Evolutionary conservation across 352 stramenopile genomes (phyloP).

Genomic region (Phytophthora europaea): DNA sequence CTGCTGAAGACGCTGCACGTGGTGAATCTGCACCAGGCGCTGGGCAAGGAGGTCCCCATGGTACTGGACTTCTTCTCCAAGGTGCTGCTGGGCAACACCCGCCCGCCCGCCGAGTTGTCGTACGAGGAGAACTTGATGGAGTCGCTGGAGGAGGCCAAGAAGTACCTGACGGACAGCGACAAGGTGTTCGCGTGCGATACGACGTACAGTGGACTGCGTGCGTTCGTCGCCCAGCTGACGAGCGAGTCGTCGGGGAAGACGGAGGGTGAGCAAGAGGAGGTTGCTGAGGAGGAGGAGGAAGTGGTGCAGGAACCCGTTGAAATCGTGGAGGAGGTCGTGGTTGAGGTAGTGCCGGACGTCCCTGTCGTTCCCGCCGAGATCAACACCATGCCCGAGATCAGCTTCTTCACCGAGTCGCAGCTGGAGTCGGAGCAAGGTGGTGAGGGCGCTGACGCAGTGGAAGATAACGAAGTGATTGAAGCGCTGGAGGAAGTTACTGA

Average conservation of each 20-base stretch:
- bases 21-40: slow-evolving; percentile 77
- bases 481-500: slow-evolving; percentile 32
- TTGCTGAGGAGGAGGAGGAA: slow-evolving; percentile 13
- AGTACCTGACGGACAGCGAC: slow-evolving; percentile 72
- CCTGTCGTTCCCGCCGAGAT: slow-evolving; percentile 40
- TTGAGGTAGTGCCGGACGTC: slow-evolving; percentile 15
- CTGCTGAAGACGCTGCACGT: slow-evolving; percentile 84
- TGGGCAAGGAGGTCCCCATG: slow-evolving; percentile 82
- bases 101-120: slow-evolving; percentile 76
- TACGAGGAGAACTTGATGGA: slow-evolving; percentile 86
- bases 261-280: slow-evolving; percentile 2
- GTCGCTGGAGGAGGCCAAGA: slow-evolving; percentile 81
- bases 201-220: slow-evolving; percentile 71
- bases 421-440: slow-evolving; percentile 44
- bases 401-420: slow-evolving; percentile 88
- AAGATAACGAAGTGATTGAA: slow-evolving; percentile 10
- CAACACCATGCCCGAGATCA: slow-evolving; percentile 77
- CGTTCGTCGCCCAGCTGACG: slow-evolving; percentile 66
- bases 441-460: slow-evolving; percentile 6
- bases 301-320: slow-evolving; percentile 6
- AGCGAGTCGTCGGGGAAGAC: slow-evolving; percentile 26
- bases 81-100: slow-evolving; percentile 84
- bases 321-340: slow-evolving; percentile 11
- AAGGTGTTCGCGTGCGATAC: slow-evolving; percentile 81
- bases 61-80: slow-evolving; percentile 90